phyloP scores from a whole-genome alignment of 345 rosid species.

The Durio zibethinus region DNA sequence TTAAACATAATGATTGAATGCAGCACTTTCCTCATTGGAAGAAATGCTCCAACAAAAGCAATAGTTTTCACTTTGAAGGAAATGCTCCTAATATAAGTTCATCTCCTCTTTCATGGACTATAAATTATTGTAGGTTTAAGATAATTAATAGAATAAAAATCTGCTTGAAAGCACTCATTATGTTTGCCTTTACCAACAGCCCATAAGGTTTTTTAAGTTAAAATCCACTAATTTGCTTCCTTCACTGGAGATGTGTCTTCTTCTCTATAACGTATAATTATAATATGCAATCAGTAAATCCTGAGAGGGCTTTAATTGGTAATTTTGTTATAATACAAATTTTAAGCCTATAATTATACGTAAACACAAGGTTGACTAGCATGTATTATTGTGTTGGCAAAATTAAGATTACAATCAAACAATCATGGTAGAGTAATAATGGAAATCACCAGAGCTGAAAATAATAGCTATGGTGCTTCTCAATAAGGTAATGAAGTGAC shows the following conservation, averaged over 20 bases:
- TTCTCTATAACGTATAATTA: not conserved
- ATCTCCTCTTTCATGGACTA: not conserved
- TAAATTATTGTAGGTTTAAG: not conserved
- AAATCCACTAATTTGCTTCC: not conserved
- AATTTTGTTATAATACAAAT: not conserved
- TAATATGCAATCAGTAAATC: not conserved
- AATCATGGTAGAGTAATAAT: not conserved
- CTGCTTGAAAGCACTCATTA: not conserved
- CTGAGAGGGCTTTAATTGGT: not conserved
- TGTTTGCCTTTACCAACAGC: not conserved
- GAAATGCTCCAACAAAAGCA: not conserved
- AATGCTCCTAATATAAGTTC: not conserved
- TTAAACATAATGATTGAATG: not conserved
- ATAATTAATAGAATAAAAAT: not conserved
- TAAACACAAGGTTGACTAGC: not conserved
- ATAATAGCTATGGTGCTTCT: not conserved
- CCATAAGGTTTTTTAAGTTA: not conserved
- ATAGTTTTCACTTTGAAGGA: not conserved
- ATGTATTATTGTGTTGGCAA: not conserved
- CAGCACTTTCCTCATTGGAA: not conserved
- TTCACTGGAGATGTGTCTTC: not conserved
- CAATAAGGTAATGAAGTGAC: not conserved
- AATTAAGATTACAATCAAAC: conserved; percentile 3
- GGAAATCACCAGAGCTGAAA: not conserved
- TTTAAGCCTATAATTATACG: not conserved